phyloP scores from a whole-genome alignment of 2,329 filamentous ascomycete species.

The Fusarium sp. region DNA sequence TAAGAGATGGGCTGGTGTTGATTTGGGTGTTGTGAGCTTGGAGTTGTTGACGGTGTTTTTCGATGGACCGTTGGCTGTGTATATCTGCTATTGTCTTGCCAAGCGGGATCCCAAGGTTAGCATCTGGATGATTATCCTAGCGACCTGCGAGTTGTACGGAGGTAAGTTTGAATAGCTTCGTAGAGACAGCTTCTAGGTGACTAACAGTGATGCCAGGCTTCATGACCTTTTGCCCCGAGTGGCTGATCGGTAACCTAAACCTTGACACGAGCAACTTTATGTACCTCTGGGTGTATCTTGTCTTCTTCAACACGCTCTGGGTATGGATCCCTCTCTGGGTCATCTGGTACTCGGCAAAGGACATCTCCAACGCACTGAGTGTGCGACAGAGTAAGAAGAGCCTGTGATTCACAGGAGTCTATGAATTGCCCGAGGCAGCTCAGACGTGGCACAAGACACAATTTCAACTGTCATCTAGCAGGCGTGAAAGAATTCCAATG shows the following conservation, averaged over 20 bases:
- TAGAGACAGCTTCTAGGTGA: background rate
- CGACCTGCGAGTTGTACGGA: constrained; percentile 75
- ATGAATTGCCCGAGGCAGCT: background rate
- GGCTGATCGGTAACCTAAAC: constrained; percentile 71
- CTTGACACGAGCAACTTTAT: constrained; percentile 76
- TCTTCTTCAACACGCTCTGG: constrained; percentile 78
- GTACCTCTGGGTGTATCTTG: constrained; percentile 75
- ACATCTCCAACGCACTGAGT: constrained; percentile 67
- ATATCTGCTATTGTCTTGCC: constrained; percentile 71
- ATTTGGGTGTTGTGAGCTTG: constrained; percentile 72
- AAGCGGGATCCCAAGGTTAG: constrained; percentile 66
- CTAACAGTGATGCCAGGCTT: constrained; percentile 60
- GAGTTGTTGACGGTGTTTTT: constrained; percentile 75
- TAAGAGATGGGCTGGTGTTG: constrained; percentile 71
- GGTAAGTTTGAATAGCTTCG: constrained; percentile 54
- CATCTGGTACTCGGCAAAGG: constrained; percentile 65
- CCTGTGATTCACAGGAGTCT: constrained; percentile 25
- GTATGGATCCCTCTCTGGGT: constrained; percentile 72
- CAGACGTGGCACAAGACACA: background rate
- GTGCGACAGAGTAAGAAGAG: constrained; percentile 49
- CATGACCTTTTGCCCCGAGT: constrained; percentile 79
- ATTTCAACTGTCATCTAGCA: background rate
- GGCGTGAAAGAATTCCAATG: no score
- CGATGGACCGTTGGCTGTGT: constrained; percentile 69
- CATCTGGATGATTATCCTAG: constrained; percentile 73